Evolutionary conservation across 2,329 filamentous ascomycete genomes (phyloP), one percentile per base, ranked within the genome.

Genomic region (Diaporthe sp.): DNA sequence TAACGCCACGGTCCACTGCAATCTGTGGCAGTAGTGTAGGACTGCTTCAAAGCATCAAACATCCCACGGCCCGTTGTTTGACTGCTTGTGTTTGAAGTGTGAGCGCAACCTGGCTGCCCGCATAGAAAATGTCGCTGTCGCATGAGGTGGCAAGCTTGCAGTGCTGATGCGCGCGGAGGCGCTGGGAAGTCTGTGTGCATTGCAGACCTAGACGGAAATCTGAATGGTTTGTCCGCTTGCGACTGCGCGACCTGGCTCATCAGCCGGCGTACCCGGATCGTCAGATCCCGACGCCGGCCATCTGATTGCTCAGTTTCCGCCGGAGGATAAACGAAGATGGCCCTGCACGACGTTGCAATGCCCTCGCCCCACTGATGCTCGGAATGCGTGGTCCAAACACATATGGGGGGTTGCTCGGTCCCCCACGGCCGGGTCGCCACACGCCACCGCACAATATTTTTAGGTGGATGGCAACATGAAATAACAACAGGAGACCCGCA

Each of bases 341-440:
- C 47, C 44, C 63, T 51, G 25, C 20, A 20, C 31, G 12, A 49
- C 22, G 63, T 68, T 51, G 47, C 63, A 68, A 37, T 37, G 22
- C 44, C 31, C 28, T 68, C 31, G 65, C 47, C 65, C 65, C 65
- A 68, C 47, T 34, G 47, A 68, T 8, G 63, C 63, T 39, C 31
- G 22, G n/a, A 37, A 53, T 25, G 22, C 34, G 20, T 28, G 65
- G 65, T 22, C 44, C 31, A 28, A 70, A 42, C n/a, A 28, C 34
- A 70, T 10, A 39, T 25, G 47, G 28, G n/a, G 49, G 34, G 31
- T 55, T 39, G 65, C 49, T 70, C 47, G 65, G 49, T 28, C 61
- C 65, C 65, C 31, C 15, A 12, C 15, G 49, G 49, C 55, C 65
- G 49, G 65, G 65, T 53, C 65, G 65, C 65, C 65, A 55, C 65